phyloP scores from a whole-genome alignment of 2,329 filamentous ascomycete genomes.

The Periconia sp. region DNA sequence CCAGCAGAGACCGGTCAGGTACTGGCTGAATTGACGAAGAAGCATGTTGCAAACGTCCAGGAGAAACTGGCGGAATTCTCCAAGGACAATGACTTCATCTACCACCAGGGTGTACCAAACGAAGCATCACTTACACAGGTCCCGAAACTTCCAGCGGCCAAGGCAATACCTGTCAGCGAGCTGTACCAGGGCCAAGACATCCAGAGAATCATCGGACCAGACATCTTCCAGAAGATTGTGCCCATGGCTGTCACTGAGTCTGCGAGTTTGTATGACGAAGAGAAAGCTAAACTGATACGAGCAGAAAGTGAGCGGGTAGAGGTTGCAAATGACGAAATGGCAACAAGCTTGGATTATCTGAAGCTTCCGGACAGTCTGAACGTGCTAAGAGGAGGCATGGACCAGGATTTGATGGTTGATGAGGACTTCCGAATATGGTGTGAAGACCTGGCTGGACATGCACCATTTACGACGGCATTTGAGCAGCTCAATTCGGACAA shows the following conservation, averaged over 20 bases:
- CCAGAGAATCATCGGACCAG: slow-evolving; percentile 92
- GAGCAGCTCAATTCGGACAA: slow-evolving; percentile 80
- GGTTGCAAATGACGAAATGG: slow-evolving; percentile 93
- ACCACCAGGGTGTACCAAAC: slow-evolving; percentile 88
- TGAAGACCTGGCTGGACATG: slow-evolving; percentile 85
- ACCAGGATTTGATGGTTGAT: slow-evolving; percentile 86
- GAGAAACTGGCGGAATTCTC: slow-evolving; percentile 76
- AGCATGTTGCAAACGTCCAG: slow-evolving; percentile 80
- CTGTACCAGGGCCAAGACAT: slow-evolving; percentile 97
- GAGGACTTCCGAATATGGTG: slow-evolving; percentile 95
- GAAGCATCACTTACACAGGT: slow-evolving; percentile 83
- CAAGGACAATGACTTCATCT: slow-evolving; percentile 98
- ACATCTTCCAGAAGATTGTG: slow-evolving; percentile 96
- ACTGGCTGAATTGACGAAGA: slow-evolving; percentile 81
- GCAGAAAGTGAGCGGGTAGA: slow-evolving; percentile 95
- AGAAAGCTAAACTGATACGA: slow-evolving; percentile 93
- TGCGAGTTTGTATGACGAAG: slow-evolving; percentile 95
- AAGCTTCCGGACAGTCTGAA: slow-evolving; percentile 88
- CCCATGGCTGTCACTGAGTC: slow-evolving; percentile 96
- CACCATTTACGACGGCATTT: slow-evolving; percentile 78
- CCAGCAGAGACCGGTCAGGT: slow-evolving; percentile 76
- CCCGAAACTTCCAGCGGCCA: slow-evolving; percentile 90
- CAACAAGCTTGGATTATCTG: slow-evolving; percentile 89
- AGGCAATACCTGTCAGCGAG: slow-evolving; percentile 95
- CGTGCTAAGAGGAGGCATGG: slow-evolving; percentile 89